These are phyloP conservation scores for Zygosaccharomyces bailii DNA, from an alignment of 805 yeast genomes.

Conservation along the genomic window DNA sequence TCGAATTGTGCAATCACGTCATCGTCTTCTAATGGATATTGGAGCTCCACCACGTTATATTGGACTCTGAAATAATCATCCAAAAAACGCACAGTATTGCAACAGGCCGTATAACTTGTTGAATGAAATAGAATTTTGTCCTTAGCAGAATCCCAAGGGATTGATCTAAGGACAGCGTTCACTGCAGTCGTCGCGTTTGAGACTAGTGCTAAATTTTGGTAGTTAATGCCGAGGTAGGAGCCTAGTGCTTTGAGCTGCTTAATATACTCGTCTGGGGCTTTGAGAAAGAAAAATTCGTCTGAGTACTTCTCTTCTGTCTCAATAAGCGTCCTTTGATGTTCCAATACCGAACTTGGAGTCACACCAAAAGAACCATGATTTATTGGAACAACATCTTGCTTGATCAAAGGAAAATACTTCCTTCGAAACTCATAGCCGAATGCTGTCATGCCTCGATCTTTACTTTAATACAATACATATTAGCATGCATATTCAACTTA, in stretches of 20 bases:
- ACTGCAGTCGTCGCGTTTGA: constrained; percentile 60
- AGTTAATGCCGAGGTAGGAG: constrained; percentile 46
- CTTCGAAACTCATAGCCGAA: constrained; percentile 51
- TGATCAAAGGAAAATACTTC: constrained; percentile 45
- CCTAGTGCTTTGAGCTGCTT: constrained; percentile 40
- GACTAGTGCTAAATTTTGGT: constrained; percentile 49
- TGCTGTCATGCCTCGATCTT: constrained; percentile 22
- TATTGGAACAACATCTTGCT: constrained; percentile 41
- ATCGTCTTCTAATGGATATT: constrained; percentile 45
- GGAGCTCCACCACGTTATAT: constrained; percentile 38
- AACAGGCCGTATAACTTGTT: constrained; percentile 54
- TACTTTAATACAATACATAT: too few species aligned
- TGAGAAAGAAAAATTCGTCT: constrained; percentile 41
- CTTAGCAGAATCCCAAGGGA: constrained; percentile 42
- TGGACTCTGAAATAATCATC: constrained; percentile 35
- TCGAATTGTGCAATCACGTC: constrained; percentile 39
- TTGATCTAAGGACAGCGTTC: constrained; percentile 53
- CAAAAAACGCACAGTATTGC: constrained; percentile 47
- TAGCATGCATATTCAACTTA: too few species aligned
- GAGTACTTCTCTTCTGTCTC: constrained; percentile 41
- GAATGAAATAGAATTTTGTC: constrained; percentile 50
- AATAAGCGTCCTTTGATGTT: constrained; percentile 34
- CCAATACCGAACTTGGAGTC: constrained; percentile 47
- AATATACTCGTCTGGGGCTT: constrained; percentile 32
- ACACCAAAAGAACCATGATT: constrained; percentile 68